Conservation (phyloP, 331 rosid species). For the Malus hybrid region DNA sequence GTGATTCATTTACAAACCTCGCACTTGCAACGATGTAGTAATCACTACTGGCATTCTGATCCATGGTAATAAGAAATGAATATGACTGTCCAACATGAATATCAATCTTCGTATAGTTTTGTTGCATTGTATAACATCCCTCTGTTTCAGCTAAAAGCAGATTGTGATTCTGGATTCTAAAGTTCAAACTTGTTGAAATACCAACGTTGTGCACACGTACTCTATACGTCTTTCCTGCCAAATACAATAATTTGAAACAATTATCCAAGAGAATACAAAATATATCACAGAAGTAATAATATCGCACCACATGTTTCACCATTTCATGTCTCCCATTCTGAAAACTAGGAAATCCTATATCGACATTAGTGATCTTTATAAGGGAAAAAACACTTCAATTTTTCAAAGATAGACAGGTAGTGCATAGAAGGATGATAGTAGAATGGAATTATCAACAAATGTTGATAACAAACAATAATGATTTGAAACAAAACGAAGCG, state of each 20-base stretch:
- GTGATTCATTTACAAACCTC: conserved; percentile 75
- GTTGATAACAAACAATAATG: background rate
- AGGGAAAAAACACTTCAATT: background rate
- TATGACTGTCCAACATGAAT: conserved; percentile 93
- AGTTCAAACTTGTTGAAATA: conserved; percentile 75
- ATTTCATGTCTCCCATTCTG: background rate
- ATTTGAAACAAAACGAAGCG: background rate
- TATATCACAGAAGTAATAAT: background rate
- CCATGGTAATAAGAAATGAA: conserved; percentile 71
- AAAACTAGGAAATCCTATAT: background rate
- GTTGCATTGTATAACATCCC: conserved; percentile 63
- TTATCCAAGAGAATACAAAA: background rate
- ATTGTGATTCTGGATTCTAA: conserved; percentile 81
- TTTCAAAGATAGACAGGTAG: background rate
- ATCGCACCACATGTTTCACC: background rate
- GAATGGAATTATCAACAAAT: background rate
- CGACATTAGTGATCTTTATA: background rate
- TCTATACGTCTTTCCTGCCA: conserved; percentile 81
- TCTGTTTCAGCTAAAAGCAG: conserved; percentile 71
- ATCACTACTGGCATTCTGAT: conserved; percentile 88
- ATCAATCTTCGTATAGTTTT: conserved; percentile 62
- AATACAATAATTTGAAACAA: conserved; percentile 4
- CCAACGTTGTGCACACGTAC: conserved; percentile 86
- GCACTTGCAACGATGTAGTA: conserved; percentile 94
- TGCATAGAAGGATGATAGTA: background rate